Evolutionary conservation across 306 rosid genomes (phyloP), one percentile per base, ranked within the genome.

Genomic region (Rosa chinensis): DNA sequence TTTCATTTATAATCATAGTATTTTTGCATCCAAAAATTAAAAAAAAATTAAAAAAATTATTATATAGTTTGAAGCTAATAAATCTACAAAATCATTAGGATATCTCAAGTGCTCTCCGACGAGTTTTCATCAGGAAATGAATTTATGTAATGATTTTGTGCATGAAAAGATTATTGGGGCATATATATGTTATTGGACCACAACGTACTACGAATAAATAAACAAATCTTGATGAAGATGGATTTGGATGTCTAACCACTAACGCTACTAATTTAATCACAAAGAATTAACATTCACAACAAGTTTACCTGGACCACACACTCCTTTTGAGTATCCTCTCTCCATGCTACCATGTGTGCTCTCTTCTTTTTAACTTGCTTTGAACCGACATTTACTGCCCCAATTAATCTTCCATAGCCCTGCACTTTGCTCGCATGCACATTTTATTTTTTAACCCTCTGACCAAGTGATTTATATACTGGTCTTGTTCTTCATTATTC

Each of bases 301-400:
- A 55, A 50, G 64, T 18, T 18, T 72, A 18, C 40, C 50, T 74
- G 77, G 67, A 55, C 39, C 37, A 32, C 77, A 32, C 77, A 79
- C 59, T 28, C 64, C 59, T 28, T n/a, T n/a, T n/a, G 3, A 68
- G 62, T 50, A 12, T 62, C 8, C 50, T 21, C 47, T 62, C 18
- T 14, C 42, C 40, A 37, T 23, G 48, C 48, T 42, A 44, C 67
- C 48, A 35, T 48, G 61, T 40, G 48, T 61, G 2, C 35, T 44
- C 18, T 52, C 75, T 61, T 25, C 69, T 70, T 63, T 21, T 70
- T 28, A 71, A 20, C 61, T 63, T 62, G 7, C 14, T 68, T 67
- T 43, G 17, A 32, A 44, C n/a, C 42, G 10, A 18, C 21, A 25
- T 14, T 74, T 43, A 12, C 3, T 55, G 20, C 16, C 56, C 76